Conservation (phyloP, 768 basidiomycete species). For the Trametes cinnabarina region DNA sequence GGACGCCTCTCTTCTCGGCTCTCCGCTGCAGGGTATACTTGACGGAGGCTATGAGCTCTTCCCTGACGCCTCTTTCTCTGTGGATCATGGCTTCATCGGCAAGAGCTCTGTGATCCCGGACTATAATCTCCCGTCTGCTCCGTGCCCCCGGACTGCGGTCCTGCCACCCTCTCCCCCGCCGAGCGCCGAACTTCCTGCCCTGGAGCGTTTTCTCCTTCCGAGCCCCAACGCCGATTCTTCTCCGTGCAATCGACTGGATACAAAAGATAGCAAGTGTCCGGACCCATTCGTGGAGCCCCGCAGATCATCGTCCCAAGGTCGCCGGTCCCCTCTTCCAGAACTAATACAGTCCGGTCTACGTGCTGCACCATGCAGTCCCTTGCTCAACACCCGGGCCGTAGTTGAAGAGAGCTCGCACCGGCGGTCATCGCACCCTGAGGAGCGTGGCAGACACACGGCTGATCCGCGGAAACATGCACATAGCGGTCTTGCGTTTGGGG, state of each 20-base stretch:
- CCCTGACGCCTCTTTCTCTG: background rate
- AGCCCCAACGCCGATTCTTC: background rate
- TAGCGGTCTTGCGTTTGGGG: constrained; percentile 10
- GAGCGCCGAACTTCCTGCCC: constrained; percentile 5
- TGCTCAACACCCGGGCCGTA: constrained; percentile 13
- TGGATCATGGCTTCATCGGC: no score
- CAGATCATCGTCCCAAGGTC: constrained; percentile 16
- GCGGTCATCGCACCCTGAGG: constrained; percentile 4
- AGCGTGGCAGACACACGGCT: constrained; percentile 1
- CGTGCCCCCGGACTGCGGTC: background rate
- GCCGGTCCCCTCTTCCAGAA: constrained; percentile 7
- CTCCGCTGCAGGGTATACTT: background rate
- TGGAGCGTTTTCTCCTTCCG: background rate
- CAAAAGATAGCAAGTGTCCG: background rate
- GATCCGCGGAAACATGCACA: constrained; percentile 14
- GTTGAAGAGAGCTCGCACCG: constrained; percentile 2
- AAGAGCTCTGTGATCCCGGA: no score
- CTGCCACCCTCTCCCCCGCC: constrained; percentile 12
- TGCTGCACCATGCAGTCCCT: constrained; percentile 14
- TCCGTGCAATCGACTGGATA: background rate
- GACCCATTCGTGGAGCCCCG: constrained; percentile 3
- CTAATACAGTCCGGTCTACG: constrained; percentile 10
- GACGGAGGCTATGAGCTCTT: background rate
- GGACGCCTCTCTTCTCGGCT: constrained; percentile 3
- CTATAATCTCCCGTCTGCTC: background rate